Conservation (phyloP, 1,139 yeast species). For the Pichia sp. region DNA sequence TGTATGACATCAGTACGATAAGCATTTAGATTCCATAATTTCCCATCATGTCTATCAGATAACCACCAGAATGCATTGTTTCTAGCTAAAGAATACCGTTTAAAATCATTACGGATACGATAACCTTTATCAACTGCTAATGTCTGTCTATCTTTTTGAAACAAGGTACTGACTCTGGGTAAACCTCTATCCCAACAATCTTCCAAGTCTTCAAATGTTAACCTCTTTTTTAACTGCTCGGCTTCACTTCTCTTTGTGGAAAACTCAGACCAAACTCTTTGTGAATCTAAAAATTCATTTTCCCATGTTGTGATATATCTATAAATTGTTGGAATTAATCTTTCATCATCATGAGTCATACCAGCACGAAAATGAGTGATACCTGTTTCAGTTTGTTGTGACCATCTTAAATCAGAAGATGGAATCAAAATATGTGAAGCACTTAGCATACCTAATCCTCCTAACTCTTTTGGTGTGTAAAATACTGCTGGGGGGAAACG, state of each 20-base stretch:
- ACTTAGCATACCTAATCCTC: slow-evolving; percentile 96
- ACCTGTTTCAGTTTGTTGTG: slow-evolving; percentile 90
- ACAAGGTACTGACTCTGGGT: slow-evolving; percentile 90
- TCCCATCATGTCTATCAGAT: slow-evolving; percentile 87
- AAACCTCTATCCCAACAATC: slow-evolving; percentile 94
- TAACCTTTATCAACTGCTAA: slow-evolving; percentile 95
- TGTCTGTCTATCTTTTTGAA: slow-evolving; percentile 93
- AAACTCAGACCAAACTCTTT: slow-evolving; percentile 96
- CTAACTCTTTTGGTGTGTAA: slow-evolving; percentile 93
- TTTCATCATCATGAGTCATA: slow-evolving; percentile 71
- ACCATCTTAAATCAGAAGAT: slow-evolving; percentile 86
- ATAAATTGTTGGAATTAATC: slow-evolving; percentile 86
- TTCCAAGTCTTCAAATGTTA: slow-evolving; percentile 91
- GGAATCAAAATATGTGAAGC: slow-evolving; percentile 95
- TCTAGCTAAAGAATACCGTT: slow-evolving; percentile 63
- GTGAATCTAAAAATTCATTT: slow-evolving; percentile 88
- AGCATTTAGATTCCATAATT: slow-evolving; percentile 86
- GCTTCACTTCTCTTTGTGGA: slow-evolving; percentile 89
- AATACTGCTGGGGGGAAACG: slow-evolving; percentile 98
- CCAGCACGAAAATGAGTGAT: slow-evolving; percentile 93
- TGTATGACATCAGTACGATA: slow-evolving; percentile 95
- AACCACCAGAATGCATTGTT: slow-evolving; percentile 98
- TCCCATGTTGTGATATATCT: slow-evolving; percentile 95
- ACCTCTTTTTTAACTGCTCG: slow-evolving; percentile 71
- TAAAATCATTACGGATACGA: slow-evolving; percentile 72